Evolutionary conservation across 1,284 basidiomycete genomes (phyloP).

Genomic region (Lentinus polychrous): DNA sequence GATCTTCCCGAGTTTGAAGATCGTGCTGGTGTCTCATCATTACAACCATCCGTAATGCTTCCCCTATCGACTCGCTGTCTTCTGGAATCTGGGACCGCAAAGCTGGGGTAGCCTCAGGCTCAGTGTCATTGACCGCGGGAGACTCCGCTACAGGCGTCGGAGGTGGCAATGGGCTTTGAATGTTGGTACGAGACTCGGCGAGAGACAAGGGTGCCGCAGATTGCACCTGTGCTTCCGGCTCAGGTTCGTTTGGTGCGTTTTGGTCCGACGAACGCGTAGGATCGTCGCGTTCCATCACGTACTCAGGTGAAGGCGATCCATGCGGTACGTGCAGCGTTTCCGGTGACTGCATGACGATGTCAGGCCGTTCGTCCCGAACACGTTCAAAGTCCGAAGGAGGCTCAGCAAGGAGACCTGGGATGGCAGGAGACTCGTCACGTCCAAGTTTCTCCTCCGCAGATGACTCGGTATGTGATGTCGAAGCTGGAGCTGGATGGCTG

Average conservation of each 20-base stretch:
- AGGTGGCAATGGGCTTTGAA: background rate
- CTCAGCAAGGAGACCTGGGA: too few relatives aligned
- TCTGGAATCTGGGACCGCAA: constrained; percentile 3
- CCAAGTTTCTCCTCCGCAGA: too few relatives aligned
- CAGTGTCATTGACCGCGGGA: background rate
- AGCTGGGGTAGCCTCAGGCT: background rate
- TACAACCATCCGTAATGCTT: constrained; percentile 56
- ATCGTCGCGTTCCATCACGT: too few relatives aligned
- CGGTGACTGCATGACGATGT: too few relatives aligned
- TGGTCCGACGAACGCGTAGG: background rate
- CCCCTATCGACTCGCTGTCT: constrained; percentile 32
- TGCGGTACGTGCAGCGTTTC: too few relatives aligned
- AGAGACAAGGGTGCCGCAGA: background rate
- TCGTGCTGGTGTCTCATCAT: constrained; percentile 53
- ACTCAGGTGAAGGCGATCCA: too few relatives aligned
- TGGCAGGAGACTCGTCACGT: too few relatives aligned
- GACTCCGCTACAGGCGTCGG: background rate
- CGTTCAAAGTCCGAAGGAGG: too few relatives aligned
- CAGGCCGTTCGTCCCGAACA: too few relatives aligned
- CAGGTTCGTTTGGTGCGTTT: too few relatives aligned
- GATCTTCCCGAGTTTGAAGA: constrained; percentile 51
- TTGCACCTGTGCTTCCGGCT: background rate
- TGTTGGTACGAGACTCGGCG: background rate
- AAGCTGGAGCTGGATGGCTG: too few relatives aligned
- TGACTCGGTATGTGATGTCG: too few relatives aligned